phyloP scores from a whole-genome alignment of 805 yeast species.

The Starmerella scarabaei region DNA sequence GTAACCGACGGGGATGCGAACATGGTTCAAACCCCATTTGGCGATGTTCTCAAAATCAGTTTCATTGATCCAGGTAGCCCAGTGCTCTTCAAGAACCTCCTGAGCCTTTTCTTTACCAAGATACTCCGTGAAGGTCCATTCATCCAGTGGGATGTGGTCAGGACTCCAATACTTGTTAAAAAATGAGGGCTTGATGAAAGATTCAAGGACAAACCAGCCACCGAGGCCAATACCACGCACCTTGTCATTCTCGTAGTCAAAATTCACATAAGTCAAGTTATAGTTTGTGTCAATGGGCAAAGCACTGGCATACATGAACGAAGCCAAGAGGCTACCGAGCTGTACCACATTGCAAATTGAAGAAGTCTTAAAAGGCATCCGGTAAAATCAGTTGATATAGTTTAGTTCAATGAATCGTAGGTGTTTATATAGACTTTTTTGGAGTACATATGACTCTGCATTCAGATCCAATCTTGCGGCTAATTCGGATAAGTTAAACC shows the following conservation, averaged over 20 bases:
- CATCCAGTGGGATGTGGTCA: slow-evolving; percentile 45
- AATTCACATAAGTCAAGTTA: slow-evolving; percentile 12
- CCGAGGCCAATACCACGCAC: slow-evolving; percentile 67
- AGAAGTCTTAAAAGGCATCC: no score
- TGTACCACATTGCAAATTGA: no score
- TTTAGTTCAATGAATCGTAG: no score
- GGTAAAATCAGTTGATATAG: no score
- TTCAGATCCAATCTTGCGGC: no score
- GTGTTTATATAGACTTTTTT: no score
- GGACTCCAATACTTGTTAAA: slow-evolving; percentile 27
- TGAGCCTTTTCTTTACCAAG: slow-evolving; percentile 41
- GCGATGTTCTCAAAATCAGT: slow-evolving; percentile 49
- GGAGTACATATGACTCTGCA: no score
- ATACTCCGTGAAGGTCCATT: slow-evolving; percentile 40
- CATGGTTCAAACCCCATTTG: slow-evolving; percentile 53
- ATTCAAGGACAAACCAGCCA: slow-evolving; percentile 81
- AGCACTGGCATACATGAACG: no score
- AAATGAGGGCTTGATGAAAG: slow-evolving; percentile 69
- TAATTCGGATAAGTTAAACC: no score
- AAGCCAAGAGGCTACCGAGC: no score
- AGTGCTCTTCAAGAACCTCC: slow-evolving; percentile 44
- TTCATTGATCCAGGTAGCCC: slow-evolving; percentile 57
- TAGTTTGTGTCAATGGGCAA: no score
- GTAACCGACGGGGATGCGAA: slow-evolving; percentile 68
- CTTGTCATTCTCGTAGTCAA: slow-evolving; percentile 22